Evolutionary conservation across 495 filamentous ascomycete genomes (phyloP).

Genomic region (Neurospora discreta): DNA sequence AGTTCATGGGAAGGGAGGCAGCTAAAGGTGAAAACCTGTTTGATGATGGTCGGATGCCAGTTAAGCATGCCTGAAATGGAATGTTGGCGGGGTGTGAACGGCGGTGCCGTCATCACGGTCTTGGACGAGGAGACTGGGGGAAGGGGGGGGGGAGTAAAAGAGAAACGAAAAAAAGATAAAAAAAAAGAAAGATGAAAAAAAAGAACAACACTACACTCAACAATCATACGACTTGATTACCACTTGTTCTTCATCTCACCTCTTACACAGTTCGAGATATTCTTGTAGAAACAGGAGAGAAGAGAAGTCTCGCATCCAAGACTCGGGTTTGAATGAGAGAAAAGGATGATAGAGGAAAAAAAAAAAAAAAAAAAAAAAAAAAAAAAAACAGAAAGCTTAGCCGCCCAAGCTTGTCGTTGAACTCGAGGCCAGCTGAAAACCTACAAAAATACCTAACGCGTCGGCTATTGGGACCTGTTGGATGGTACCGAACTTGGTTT

Average conservation of each 20-base stretch:
- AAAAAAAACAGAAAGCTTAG: not conserved
- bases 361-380: no score
- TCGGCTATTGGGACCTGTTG: not conserved
- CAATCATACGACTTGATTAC: no score
- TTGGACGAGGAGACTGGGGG: not conserved
- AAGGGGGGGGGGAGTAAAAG: no score
- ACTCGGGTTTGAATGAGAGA: no score
- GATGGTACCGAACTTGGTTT: not conserved
- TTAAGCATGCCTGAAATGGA: not conserved
- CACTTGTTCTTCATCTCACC: no score
- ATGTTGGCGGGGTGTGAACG: not conserved
- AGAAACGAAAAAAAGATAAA: no score
- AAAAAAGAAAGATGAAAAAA: no score
- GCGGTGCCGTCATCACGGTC: not conserved
- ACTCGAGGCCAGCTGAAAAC: not conserved
- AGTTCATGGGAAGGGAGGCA: not conserved
- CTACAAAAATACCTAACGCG: not conserved
- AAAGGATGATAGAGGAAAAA: no score
- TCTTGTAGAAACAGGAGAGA: no score
- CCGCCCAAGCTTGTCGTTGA: not conserved
- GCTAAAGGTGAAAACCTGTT: not conserved
- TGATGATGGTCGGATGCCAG: not conserved
- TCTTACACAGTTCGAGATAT: no score
- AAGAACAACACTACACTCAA: no score
- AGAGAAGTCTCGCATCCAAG: no score